phyloP scores from a whole-genome alignment of 2,329 filamentous ascomycete genomes.

The Mycogone perniciosa region DNA sequence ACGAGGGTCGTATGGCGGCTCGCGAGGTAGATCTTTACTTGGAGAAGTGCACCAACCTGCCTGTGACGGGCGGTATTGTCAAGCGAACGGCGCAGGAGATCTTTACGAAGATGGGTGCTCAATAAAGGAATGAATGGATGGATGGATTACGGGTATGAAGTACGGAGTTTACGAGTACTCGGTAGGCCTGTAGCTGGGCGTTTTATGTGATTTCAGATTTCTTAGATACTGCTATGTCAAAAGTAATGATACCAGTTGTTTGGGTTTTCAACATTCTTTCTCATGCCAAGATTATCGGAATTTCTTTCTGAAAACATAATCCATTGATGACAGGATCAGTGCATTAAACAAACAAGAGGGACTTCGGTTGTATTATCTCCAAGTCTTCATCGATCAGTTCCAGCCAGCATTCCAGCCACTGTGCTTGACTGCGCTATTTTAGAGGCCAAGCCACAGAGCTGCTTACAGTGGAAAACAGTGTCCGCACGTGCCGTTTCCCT shows the following conservation, averaged over 20 bases:
- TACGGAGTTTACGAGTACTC: not conserved
- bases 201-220: not conserved
- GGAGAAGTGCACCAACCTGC: slow-evolving; percentile 70
- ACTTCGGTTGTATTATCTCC: not conserved
- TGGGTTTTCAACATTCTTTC: too few species aligned
- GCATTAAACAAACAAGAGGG: not conserved
- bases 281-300: too few species aligned
- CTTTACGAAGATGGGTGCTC: slow-evolving; percentile 31
- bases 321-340: not conserved
- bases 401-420: not conserved
- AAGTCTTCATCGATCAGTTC: not conserved
- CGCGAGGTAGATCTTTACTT: slow-evolving; percentile 88
- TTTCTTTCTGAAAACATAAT: too few species aligned
- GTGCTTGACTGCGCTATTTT: not conserved
- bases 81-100: slow-evolving; percentile 74
- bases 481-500: not conserved
- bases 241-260: too few species aligned
- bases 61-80: slow-evolving; percentile 87
- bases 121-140: slow-evolving; percentile 7
- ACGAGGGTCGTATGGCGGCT: slow-evolving; percentile 88
- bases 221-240: not conserved
- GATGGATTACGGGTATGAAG: slow-evolving; percentile 7
- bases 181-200: not conserved
- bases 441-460: not conserved
- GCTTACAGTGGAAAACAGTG: not conserved